Percentiles rank a stretch among this genome's conserved stretches.
phyloP scores from a whole-genome alignment of 192 early-diverging fungal species.

The Coemansia guatemalensis region DNA sequence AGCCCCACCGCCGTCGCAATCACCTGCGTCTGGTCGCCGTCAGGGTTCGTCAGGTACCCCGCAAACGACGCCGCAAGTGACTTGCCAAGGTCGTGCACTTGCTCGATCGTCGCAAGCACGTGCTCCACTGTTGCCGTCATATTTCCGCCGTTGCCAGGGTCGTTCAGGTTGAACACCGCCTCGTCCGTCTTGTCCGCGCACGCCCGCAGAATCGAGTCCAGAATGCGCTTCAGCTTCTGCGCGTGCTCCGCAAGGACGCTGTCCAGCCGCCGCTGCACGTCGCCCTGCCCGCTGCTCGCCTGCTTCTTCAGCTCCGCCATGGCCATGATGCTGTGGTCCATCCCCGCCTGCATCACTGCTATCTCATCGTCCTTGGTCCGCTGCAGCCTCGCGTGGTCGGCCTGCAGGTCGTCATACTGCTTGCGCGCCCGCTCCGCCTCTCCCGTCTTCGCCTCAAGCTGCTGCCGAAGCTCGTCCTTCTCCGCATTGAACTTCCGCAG shows the following conservation, averaged over 20 bases:
- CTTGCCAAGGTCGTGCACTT: constrained; percentile 66
- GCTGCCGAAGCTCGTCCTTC: constrained; percentile 75
- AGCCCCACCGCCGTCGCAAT: constrained; percentile 79
- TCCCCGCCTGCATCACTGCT: constrained; percentile 71
- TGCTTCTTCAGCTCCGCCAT: constrained; percentile 71
- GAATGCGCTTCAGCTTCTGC: constrained; percentile 69
- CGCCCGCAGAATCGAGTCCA: constrained; percentile 83
- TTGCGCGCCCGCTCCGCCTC: constrained; percentile 47
- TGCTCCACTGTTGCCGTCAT: constrained; percentile 88
- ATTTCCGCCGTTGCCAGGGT: constrained; percentile 80
- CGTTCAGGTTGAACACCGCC: constrained; percentile 82
- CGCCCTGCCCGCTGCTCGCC: constrained; percentile 47
- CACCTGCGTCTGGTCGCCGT: constrained; percentile 83
- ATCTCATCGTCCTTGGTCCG: constrained; percentile 75
- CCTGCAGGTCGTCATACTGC: constrained; percentile 43
- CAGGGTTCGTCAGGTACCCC: constrained; percentile 49
- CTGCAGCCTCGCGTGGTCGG: constrained; percentile 34
- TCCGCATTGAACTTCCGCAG: constrained; percentile 80
- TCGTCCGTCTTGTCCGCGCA: constrained; percentile 90
- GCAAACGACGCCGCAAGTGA: constrained; percentile 61
- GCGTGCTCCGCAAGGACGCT: constrained; percentile 63
- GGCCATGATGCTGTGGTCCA: constrained; percentile 77
- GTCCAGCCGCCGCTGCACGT: constrained; percentile 66
- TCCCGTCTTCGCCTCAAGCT: constrained; percentile 38
- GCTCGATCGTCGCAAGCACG: constrained; percentile 89